These are phyloP conservation scores for Boletus fagicola DNA, from an alignment of 768 basidiomycete genomes.

Conservation along the genomic window DNA sequence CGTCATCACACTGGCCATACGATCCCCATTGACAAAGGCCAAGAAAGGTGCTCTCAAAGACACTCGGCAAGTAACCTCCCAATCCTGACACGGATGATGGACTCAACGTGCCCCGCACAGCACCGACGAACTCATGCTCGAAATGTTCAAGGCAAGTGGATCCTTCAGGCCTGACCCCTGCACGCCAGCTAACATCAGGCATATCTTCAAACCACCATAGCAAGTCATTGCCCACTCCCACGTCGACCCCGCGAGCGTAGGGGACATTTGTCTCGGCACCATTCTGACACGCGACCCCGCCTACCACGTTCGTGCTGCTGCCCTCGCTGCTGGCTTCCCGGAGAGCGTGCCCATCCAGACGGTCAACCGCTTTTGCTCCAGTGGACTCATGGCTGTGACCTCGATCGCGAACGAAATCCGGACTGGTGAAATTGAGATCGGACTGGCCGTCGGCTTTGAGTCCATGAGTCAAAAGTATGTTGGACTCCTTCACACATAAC, in stretches of 20 bases:
- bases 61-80: constrained; percentile 44
- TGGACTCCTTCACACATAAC: not conserved
- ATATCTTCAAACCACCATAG: constrained; percentile 31
- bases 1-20: constrained; percentile 77
- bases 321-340: constrained; percentile 79
- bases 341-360: constrained; percentile 69
- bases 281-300: constrained; percentile 62
- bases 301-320: constrained; percentile 71
- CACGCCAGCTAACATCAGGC: not conserved
- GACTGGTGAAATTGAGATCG: constrained; percentile 76
- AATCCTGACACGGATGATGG: not conserved
- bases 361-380: constrained; percentile 81
- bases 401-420: constrained; percentile 74
- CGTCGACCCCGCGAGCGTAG: constrained; percentile 63
- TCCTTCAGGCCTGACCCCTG: not conserved
- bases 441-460: constrained; percentile 80
- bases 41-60: constrained; percentile 76
- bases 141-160: constrained; percentile 74
- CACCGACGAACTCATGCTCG: constrained; percentile 74
- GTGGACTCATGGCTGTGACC: constrained; percentile 79
- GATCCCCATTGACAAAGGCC: constrained; percentile 73
- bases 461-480: constrained; percentile 78
- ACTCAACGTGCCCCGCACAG: constrained; percentile 35
- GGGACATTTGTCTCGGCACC: constrained; percentile 79
- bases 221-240: constrained; percentile 56